These are phyloP conservation scores for Aurinia saxatilis DNA, from an alignment of 345 rosid species.

Conservation along the genomic window DNA sequence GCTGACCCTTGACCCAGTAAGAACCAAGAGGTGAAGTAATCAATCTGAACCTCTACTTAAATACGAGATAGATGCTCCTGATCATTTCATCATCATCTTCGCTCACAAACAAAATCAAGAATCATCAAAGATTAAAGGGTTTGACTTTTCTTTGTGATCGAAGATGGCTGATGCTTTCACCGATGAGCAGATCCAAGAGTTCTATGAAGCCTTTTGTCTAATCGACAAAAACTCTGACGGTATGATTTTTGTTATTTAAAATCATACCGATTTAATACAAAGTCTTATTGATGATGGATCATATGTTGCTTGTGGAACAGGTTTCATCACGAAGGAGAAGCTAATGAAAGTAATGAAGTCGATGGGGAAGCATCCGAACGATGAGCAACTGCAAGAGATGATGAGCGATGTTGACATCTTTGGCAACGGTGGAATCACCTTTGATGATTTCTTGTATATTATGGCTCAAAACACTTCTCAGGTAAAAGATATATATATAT, in stretches of 20 bases:
- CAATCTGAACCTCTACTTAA: not conserved
- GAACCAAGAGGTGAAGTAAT: not conserved
- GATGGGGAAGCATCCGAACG: constrained; percentile 29
- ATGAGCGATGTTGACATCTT: constrained; percentile 27
- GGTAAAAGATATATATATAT: constrained; percentile 7
- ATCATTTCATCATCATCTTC: not conserved
- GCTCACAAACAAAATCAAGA: not conserved
- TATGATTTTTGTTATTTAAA: not conserved
- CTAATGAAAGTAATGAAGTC: constrained; percentile 28
- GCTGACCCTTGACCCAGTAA: constrained; percentile 30
- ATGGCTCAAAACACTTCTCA: constrained; percentile 31
- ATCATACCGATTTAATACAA: not conserved
- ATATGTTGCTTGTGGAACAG: not conserved
- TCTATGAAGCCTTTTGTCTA: constrained; percentile 32
- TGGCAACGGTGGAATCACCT: constrained; percentile 25
- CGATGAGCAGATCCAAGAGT: constrained; percentile 31
- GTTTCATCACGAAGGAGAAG: constrained; percentile 25
- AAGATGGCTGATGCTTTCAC: constrained; percentile 29
- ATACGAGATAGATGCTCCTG: not conserved
- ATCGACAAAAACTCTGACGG: constrained; percentile 33
- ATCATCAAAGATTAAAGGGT: too few relatives aligned
- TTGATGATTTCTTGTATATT: constrained; percentile 29
- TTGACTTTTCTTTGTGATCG: constrained; percentile 19
- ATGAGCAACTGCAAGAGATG: constrained; percentile 23
- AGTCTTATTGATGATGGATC: not conserved